Evolutionary conservation across 805 yeast species (phyloP).

Genomic region (Candida nitratophila): DNA sequence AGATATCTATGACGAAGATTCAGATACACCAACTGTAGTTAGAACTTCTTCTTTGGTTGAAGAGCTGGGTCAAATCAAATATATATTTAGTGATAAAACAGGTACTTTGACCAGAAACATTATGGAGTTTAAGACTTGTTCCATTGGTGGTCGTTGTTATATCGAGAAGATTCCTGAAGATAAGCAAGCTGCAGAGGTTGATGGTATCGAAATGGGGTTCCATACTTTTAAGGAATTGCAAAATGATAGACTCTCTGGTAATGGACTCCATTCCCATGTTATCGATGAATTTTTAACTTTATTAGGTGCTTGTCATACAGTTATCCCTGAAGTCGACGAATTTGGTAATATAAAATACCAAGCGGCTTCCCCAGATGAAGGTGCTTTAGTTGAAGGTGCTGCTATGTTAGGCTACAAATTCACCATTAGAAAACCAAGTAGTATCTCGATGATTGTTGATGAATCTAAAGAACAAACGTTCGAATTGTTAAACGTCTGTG

Average conservation of each 20-base stretch:
- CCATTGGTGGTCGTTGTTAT: conserved; percentile 89
- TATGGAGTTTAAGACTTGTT: conserved; percentile 92
- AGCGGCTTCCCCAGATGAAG: conserved; percentile 99
- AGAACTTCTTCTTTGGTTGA: conserved; percentile 94
- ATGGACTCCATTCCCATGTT: conserved; percentile 34
- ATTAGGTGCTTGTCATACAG: conserved; percentile 93
- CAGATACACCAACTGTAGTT: conserved; percentile 93
- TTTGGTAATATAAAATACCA: conserved; percentile 77
- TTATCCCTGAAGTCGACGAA: conserved; percentile 78
- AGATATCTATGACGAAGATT: conserved; percentile 81
- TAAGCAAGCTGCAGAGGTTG: conserved; percentile 57
- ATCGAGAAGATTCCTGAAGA: conserved; percentile 90
- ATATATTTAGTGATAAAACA: conserved; percentile 93
- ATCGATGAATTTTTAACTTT: conserved; percentile 77
- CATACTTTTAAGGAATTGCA: conserved; percentile 62
- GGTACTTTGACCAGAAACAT: conserved; percentile 94
- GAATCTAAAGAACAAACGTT: conserved; percentile 50
- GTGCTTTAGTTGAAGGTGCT: conserved; percentile 96
- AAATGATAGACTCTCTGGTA: conserved; percentile 29
- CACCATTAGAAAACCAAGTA: conserved; percentile 76
- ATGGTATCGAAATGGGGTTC: conserved; percentile 78
- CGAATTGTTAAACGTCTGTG: conserved; percentile 85
- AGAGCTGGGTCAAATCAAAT: conserved; percentile 94
- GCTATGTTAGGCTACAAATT: conserved; percentile 82
- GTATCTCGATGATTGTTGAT: conserved; percentile 56